Evolutionary conservation across 169 alveolate species (phyloP).

Genomic region (Plasmodium fragile): DNA sequence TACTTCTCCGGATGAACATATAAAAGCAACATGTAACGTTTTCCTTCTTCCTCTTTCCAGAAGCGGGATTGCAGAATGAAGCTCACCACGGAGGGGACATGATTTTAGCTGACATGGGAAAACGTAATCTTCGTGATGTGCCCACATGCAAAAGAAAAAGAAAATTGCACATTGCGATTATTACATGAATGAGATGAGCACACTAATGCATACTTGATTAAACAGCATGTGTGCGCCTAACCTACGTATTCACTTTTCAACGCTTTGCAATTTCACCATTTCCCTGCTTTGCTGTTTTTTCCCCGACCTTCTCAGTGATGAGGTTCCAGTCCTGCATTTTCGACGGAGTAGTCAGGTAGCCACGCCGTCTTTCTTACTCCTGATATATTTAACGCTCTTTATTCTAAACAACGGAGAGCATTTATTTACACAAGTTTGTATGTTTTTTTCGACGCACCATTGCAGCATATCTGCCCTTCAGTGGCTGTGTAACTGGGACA

Average conservation of each 20-base stretch:
- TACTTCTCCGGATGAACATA: background rate
- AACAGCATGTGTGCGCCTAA: background rate
- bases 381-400: background rate
- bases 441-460: background rate
- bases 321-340: conserved; percentile 92
- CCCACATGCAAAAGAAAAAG: background rate
- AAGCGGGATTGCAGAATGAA: conserved; percentile 77
- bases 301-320: conserved; percentile 78
- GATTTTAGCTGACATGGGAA: conserved; percentile 94
- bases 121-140: conserved; percentile 68
- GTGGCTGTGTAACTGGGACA: conserved; percentile 97
- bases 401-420: background rate
- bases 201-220: background rate
- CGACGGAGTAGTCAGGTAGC: conserved; percentile 86
- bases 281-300: background rate
- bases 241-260: background rate
- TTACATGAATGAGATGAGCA: background rate
- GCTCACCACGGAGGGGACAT: conserved; percentile 92
- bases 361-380: background rate
- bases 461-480: conserved; percentile 94
- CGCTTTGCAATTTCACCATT: background rate
- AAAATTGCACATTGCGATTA: background rate
- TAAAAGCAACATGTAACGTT: background rate
- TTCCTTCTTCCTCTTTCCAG: conserved; percentile 17
- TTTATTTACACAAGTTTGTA: background rate